Base-by-base conservation (phyloP, 2,329 filamentous ascomycete species). In the Arthrobotrys musiformis region DNA sequence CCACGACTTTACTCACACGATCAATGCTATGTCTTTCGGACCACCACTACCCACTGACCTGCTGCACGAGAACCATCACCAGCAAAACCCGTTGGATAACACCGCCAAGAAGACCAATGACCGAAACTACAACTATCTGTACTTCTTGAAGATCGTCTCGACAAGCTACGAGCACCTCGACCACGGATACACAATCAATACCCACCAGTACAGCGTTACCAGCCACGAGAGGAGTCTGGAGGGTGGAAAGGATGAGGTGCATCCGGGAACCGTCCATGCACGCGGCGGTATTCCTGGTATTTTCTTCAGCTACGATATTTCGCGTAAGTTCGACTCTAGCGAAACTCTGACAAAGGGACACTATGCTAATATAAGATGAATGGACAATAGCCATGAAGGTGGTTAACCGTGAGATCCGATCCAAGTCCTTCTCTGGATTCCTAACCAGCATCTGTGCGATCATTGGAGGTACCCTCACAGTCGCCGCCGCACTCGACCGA, bases 141-240 rank as follows among this genome's bases (percentile, higher is more conserved):
- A 99, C 86, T 99, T 99, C 84, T 88, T 99, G 84, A 99, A 99
- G 87, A 95, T 99, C 70, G 95, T 99, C 33, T 93, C 92, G 2
- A 99, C 95, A 1, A 94, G 93, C 0, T 99, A 98, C 83, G 88
- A 98, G 26, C 93, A 95, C 1, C 88, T 99, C 0, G 93, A 93
- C 79, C 89, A 89, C 64, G 85, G 95, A 60, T 92, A 93, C 81
- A 85, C 85, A 83, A 89, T 99, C 80, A 95, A 99, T 86, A 97
- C 95, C 6, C 94, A 99, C 83, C 95, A 99, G 85, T 99, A 98
- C 86, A 97, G 93, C 0, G 96, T 97, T 15, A 99, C 96, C 0
- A 97, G 93, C 84, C 95, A 99, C 85, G 95, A 95, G 87, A 89
- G 95, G 80, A 97, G 92, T 81, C 85, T 99, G 75, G 85, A 86